These are phyloP conservation scores for Cystobasidium tubakii DNA, from an alignment of 768 basidiomycete genomes.

Conservation along the genomic window DNA sequence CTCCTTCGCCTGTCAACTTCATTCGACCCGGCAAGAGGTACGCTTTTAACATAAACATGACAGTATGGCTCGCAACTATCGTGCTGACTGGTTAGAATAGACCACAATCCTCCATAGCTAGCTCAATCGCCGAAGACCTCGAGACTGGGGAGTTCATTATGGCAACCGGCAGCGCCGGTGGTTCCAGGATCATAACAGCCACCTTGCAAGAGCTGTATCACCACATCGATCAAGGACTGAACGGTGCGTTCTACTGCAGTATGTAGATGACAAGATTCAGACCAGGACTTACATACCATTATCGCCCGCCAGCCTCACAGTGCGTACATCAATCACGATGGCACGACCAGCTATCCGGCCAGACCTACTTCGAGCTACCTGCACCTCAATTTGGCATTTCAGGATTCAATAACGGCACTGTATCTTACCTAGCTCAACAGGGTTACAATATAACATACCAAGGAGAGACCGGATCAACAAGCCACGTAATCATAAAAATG, in stretches of 20 bases:
- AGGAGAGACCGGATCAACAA: slow-evolving; percentile 41
- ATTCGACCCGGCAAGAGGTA: slow-evolving; percentile 48
- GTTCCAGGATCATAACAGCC: slow-evolving; percentile 47
- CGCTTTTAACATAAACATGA: slow-evolving; percentile 49
- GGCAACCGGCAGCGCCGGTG: slow-evolving; percentile 52
- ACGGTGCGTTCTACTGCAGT: slow-evolving; percentile 16
- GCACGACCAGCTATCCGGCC: slow-evolving; percentile 47
- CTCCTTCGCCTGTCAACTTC: slow-evolving; percentile 50
- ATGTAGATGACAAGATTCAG: too few relatives aligned
- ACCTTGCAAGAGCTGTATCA: slow-evolving; percentile 51
- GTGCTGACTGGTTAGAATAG: not conserved
- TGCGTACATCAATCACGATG: slow-evolving; percentile 42
- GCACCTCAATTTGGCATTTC: slow-evolving; percentile 38
- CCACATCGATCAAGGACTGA: slow-evolving; percentile 49
- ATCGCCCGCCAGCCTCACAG: not conserved
- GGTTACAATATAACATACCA: slow-evolving; percentile 46
- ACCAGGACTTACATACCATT: not conserved
- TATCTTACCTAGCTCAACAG: slow-evolving; percentile 38
- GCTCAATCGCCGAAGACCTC: slow-evolving; percentile 51
- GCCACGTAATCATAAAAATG: slow-evolving; percentile 44
- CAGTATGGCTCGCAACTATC: too few relatives aligned
- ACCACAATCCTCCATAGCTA: slow-evolving; percentile 44
- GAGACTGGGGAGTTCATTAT: slow-evolving; percentile 49
- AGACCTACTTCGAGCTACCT: slow-evolving; percentile 42
- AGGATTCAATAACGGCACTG: slow-evolving; percentile 45